Conservation (phyloP, 2,329 filamentous ascomycete genomes). For the Microdochium bolleyi region DNA sequence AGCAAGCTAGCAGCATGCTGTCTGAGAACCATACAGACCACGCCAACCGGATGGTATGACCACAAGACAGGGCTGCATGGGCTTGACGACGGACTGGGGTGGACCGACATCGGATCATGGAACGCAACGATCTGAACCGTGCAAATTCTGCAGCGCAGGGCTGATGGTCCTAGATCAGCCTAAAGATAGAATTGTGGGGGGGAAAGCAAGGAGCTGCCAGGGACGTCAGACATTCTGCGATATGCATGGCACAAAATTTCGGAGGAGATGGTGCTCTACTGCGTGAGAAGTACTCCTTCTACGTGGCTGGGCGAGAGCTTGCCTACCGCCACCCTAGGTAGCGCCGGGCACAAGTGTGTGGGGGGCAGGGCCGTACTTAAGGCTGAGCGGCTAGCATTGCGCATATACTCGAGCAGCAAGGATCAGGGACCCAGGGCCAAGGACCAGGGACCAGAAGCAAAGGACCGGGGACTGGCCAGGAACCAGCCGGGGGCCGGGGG, state of each 20-base stretch:
- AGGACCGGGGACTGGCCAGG: too few species aligned
- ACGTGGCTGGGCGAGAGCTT: neutral
- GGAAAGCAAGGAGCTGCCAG: neutral
- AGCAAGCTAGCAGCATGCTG: neutral
- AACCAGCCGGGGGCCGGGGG: too few species aligned
- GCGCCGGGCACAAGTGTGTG: neutral
- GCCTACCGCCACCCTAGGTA: neutral
- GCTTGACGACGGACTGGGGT: neutral
- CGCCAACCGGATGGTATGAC: neutral
- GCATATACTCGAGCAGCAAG: neutral
- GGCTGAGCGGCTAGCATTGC: neutral
- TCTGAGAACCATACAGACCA: neutral
- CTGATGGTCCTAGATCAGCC: neutral
- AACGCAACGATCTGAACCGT: neutral
- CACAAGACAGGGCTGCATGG: neutral
- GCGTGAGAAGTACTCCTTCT: neutral
- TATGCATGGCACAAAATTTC: neutral
- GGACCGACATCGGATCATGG: neutral
- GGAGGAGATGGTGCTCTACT: neutral
- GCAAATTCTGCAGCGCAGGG: neutral
- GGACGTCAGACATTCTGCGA: neutral
- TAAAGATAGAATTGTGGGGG: neutral
- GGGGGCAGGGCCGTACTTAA: neutral
- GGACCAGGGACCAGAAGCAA: neutral
- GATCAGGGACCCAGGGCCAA: neutral